Evolutionary conservation across 2,329 filamentous ascomycete species (phyloP), one percentile per base, ranked within the genome.

Genomic region (Alternaria gansuensis): DNA sequence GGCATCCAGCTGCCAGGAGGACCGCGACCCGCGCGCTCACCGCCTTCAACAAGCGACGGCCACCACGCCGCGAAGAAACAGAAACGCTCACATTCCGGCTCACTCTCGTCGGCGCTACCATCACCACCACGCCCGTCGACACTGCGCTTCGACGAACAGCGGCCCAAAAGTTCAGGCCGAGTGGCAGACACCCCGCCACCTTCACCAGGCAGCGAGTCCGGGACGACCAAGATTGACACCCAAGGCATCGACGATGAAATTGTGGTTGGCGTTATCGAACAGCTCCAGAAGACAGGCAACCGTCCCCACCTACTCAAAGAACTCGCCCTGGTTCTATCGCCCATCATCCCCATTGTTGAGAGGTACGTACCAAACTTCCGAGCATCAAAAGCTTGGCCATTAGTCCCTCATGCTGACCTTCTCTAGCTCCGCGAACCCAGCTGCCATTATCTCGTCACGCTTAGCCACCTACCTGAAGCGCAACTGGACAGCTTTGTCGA

Each of bases 281-380:
- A 96, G 79, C 83, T 99, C 55, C 89, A 97, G 77, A 90, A 90
- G 76, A 96, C 93, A 1, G 90, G 88, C 62, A 99, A 99, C 79
- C 86, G 93, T 54, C 95, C 95, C 55, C 94, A 97, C 79, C 84
- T 98, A 29, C 92, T 98, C 64, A 97, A 97, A 80, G 94, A 98
- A 79, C 85, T 99, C 45, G 92, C 93, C 52, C 86, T 88, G 13
- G 86, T 96, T 51, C 84, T 98, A 60, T 87, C 90, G 67, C 86
- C 87, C 61, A 87, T 87, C 61, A 89, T 96, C 64, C 87, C 89
- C 60, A 91, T 91, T 65, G 92, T 99, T 60, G 91, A 96, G 81
- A 94, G 94, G 94, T 97, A 88, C 79, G 93, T 86, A 56, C 52
- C 59, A 39, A 66, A 28, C 29, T 49, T 55, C 14, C 23, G 23